Percentiles rank a stretch among this genome's conserved stretches.
Evolutionary conservation across 176 grass and related monocot species (phyloP).

Genomic region (Oryza glaberrima): DNA sequence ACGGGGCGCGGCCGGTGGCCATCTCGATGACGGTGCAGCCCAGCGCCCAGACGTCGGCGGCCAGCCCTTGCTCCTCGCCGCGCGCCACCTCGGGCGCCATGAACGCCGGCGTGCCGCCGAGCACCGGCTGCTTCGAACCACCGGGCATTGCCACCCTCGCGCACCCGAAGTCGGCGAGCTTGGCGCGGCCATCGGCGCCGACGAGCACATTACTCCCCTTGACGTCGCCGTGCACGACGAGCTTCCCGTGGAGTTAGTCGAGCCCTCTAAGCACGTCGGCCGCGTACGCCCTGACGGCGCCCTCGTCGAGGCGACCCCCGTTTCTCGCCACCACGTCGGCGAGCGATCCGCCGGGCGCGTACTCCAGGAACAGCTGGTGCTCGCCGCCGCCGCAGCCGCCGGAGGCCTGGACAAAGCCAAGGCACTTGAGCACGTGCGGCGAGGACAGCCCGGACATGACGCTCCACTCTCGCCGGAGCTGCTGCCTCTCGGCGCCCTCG

Average conservation of each 20-base stretch:
- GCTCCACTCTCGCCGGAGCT: constrained; percentile 45
- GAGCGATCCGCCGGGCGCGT: constrained; percentile 56
- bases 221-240: constrained; percentile 58
- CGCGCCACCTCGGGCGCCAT: constrained; percentile 70
- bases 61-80: constrained; percentile 50
- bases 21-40: constrained; percentile 63
- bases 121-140: not conserved
- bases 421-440: constrained; percentile 40
- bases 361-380: constrained; percentile 45
- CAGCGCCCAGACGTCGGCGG: constrained; percentile 59
- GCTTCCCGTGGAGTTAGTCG: constrained; percentile 48
- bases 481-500: not conserved
- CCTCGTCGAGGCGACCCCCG: constrained; percentile 47
- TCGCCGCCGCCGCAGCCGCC: not conserved
- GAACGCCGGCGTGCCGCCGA: constrained; percentile 54
- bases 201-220: constrained; percentile 63
- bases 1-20: constrained; percentile 44
- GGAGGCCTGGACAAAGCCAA: not conserved
- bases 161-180: constrained; percentile 65
- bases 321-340: constrained; percentile 42
- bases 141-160: not conserved
- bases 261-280: constrained; percentile 44
- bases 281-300: not conserved
- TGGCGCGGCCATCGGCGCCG: constrained; percentile 36
- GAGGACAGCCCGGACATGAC: constrained; percentile 42